Conservation (phyloP, 441 rosid genomes). For the Syzygium syzygioides region DNA sequence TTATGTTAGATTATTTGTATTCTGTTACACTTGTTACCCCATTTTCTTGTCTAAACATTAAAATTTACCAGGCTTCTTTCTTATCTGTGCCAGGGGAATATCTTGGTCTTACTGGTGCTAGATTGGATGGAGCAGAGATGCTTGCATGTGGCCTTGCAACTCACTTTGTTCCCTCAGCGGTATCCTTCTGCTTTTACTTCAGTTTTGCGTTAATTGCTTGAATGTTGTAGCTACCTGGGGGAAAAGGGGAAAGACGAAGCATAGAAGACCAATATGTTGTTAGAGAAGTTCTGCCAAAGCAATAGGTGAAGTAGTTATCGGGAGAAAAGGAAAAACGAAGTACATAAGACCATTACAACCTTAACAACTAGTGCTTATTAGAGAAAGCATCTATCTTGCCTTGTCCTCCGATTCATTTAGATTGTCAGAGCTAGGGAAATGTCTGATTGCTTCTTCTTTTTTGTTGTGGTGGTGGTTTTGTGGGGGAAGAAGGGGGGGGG, state of each 20-base stretch:
- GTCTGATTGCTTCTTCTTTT: too few relatives aligned
- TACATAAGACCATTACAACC: neutral
- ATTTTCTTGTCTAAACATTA: neutral
- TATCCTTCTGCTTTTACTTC: neutral
- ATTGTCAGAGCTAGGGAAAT: neutral
- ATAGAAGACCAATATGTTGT: neutral
- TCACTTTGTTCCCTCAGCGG: conserved; percentile 31
- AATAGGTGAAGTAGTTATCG: neutral
- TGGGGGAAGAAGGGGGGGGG: too few relatives aligned
- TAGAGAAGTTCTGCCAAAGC: neutral
- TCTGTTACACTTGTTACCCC: neutral
- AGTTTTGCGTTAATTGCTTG: neutral
- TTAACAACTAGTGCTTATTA: neutral
- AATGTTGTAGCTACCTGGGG: neutral
- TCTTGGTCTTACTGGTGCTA: conserved; percentile 32
- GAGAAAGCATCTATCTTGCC: neutral
- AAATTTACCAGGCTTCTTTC: neutral
- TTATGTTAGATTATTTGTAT: neutral
- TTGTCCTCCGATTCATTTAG: neutral
- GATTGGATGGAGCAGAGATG: conserved; percentile 32
- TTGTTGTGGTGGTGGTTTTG: too few relatives aligned
- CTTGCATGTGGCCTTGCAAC: conserved; percentile 40
- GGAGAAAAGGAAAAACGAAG: neutral
- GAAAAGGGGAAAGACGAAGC: neutral
- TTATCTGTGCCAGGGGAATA: conserved; percentile 26